Evolutionary conservation across 805 yeast genomes (phyloP).

Genomic region (Pichia occidentalis): DNA sequence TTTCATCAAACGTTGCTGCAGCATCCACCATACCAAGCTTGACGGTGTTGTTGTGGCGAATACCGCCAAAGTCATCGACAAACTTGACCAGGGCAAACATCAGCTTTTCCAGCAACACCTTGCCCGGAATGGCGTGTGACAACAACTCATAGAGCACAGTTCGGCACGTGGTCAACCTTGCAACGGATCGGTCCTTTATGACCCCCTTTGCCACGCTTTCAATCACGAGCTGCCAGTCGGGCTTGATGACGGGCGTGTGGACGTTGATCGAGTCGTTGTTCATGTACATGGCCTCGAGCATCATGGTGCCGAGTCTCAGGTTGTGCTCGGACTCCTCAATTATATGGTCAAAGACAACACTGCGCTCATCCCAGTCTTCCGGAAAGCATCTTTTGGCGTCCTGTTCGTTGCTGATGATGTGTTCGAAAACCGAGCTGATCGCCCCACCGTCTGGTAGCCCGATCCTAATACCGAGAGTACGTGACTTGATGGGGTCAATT

Average conservation of each 20-base stretch:
- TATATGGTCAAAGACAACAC: constrained; percentile 40
- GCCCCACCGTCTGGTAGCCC: constrained; percentile 71
- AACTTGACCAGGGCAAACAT: constrained; percentile 30
- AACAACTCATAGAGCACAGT: constrained; percentile 72
- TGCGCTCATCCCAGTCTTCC: constrained; percentile 30
- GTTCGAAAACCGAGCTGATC: constrained; percentile 45
- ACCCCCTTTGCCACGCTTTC: constrained; percentile 56
- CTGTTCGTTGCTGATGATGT: constrained; percentile 53
- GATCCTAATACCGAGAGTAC: constrained; percentile 82
- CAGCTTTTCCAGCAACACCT: constrained; percentile 63
- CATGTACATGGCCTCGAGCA: constrained; percentile 77
- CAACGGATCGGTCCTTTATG: constrained; percentile 56
- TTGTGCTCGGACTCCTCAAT: constrained; percentile 59
- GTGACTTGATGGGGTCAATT: constrained; percentile 88
- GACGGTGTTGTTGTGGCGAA: constrained; percentile 20
- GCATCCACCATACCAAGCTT: constrained; percentile 47
- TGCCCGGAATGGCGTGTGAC: constrained; percentile 91
- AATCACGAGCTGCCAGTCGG: constrained; percentile 91
- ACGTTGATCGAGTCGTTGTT: constrained; percentile 48
- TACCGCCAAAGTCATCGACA: constrained; percentile 16
- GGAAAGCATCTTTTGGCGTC: constrained; percentile 28
- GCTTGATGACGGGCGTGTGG: constrained; percentile 49
- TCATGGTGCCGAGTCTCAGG: constrained; percentile 67
- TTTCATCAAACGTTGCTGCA: constrained; percentile 72
- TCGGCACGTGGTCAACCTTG: constrained; percentile 53